Percentiles rank a stretch among this genome's conserved stretches.
Conservation (phyloP, 176 grass and related monocot species). For the Musa troglodytarum region DNA sequence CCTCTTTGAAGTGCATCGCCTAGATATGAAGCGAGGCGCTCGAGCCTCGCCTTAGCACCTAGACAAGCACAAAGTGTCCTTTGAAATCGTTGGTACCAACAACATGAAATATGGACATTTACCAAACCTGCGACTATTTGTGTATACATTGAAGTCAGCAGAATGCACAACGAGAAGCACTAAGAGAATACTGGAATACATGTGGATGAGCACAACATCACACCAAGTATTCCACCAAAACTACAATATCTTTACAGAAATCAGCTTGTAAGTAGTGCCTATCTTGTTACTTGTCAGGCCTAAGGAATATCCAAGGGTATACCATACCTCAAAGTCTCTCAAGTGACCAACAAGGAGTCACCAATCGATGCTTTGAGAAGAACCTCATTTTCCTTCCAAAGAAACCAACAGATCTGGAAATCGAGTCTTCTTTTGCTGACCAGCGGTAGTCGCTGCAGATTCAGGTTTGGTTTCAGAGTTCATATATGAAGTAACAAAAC, state of each 20-base stretch:
- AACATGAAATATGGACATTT: no score
- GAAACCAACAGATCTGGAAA: slow-evolving; percentile 34
- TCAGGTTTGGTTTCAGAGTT: slow-evolving; percentile 27
- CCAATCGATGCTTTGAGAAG: slow-evolving; percentile 29
- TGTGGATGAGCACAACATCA: not conserved
- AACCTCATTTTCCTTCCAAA: slow-evolving; percentile 30
- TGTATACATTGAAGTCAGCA: no score
- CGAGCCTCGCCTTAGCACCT: no score
- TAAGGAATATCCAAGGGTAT: not conserved
- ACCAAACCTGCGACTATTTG: no score
- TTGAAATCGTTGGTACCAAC: no score
- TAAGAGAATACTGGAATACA: not conserved
- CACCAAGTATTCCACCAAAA: not conserved
- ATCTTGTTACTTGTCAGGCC: not conserved
- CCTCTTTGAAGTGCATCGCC: no score
- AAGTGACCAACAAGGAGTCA: not conserved
- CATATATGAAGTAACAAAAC: slow-evolving; percentile 32
- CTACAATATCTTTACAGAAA: not conserved
- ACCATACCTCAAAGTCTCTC: not conserved
- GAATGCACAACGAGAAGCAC: no score
- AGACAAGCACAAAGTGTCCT: accelerated
- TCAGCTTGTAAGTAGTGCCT: not conserved
- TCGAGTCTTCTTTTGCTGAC: slow-evolving; percentile 22
- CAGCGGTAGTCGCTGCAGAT: slow-evolving; percentile 20
- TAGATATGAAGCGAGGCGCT: no score